A percentile compares a stretch with the other conserved stretches of the same genome.
phyloP scores from a whole-genome alignment of 73 alveolate species.

The Durusdinium trenchii region DNA sequence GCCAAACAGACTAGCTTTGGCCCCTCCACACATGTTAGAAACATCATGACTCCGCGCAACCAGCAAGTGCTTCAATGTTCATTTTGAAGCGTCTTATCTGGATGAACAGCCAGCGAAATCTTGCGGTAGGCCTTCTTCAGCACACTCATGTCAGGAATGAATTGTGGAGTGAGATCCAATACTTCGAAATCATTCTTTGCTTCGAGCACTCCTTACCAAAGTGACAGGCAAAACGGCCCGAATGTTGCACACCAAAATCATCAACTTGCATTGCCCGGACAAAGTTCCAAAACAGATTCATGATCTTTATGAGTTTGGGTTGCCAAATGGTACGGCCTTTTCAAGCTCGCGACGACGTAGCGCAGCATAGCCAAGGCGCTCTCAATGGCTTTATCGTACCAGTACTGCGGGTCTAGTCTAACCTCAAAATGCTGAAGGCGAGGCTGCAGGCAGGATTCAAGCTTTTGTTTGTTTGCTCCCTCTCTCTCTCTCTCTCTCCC shows the following conservation, averaged over 20 bases:
- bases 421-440: no score
- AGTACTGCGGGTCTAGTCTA: slow-evolving; percentile 75
- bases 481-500: no score
- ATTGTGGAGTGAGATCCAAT: slow-evolving; percentile 73
- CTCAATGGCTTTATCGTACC: slow-evolving; percentile 93
- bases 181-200: slow-evolving; percentile 86
- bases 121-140: slow-evolving; percentile 82
- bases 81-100: slow-evolving; percentile 56
- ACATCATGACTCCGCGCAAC: background rate
- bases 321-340: background rate
- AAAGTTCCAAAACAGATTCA: background rate
- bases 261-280: background rate
- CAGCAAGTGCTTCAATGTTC: background rate
- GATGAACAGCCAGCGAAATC: slow-evolving; percentile 71
- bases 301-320: no score
- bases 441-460: no score
- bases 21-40: background rate
- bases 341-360: background rate
- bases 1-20: background rate
- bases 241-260: background rate
- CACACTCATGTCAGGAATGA: slow-evolving; percentile 46
- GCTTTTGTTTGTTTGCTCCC: no score
- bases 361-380: slow-evolving; percentile 5
- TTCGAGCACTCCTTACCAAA: slow-evolving; percentile 22
- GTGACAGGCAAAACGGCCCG: background rate